Conservation (phyloP, 169 alveolate species). For the Plasmodium inui region DNA sequence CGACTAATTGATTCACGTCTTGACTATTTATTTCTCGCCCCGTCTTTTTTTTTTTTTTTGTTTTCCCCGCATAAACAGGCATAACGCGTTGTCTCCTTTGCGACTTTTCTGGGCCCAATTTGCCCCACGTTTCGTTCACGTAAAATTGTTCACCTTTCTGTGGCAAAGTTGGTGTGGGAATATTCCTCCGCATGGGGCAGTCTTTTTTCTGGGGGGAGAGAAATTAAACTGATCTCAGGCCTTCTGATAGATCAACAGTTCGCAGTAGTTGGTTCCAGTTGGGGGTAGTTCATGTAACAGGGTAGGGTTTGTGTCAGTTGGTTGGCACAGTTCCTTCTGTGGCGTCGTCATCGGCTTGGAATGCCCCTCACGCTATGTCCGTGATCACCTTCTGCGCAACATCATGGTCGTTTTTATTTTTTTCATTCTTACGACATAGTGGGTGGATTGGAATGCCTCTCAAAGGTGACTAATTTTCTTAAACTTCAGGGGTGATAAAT, state of each 20-base stretch:
- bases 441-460: not conserved
- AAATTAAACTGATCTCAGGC: not conserved
- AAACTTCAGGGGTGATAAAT: not conserved
- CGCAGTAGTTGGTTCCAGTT: not conserved
- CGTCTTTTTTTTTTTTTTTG: not conserved
- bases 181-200: not conserved
- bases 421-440: not conserved
- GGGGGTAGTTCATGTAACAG: not conserved
- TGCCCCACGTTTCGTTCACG: not conserved
- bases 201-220: not conserved
- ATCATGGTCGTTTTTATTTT: not conserved
- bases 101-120: not conserved
- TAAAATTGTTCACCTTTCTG: not conserved
- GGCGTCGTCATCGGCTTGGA: not conserved
- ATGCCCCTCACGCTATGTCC: not conserved
- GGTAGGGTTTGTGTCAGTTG: not conserved
- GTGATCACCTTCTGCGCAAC: not conserved
- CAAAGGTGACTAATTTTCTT: not conserved
- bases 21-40: not conserved
- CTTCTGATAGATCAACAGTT: not conserved
- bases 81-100: not conserved
- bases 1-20: not conserved
- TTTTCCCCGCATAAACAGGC: not conserved
- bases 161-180: not conserved
- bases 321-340: not conserved